Percentiles rank a stretch among this genome's conserved stretches.
Evolutionary conservation across 305 asterid genomes (phyloP).

Genomic region (Solanum chacoense): DNA sequence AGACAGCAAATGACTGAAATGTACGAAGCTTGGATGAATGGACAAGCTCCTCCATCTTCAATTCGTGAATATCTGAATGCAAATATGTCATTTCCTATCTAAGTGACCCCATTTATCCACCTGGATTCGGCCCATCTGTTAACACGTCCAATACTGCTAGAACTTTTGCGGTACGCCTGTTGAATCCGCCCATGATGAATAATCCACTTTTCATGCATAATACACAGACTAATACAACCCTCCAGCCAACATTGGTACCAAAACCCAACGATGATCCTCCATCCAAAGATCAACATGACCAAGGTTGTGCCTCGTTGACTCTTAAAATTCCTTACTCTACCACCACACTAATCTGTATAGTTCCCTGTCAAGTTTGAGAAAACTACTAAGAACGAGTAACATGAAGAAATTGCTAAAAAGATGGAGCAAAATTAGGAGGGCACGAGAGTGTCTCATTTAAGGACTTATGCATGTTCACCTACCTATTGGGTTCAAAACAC

Average conservation of each 20-base stretch:
- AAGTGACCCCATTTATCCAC: background rate
- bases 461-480: background rate
- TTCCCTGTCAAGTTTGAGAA: background rate
- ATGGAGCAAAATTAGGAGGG: background rate
- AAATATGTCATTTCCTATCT: background rate
- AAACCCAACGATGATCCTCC: background rate
- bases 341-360: background rate
- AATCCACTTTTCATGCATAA: background rate
- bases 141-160: background rate
- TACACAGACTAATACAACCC: background rate
- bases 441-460: background rate
- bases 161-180: background rate
- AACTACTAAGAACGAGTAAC: background rate
- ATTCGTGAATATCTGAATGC: background rate
- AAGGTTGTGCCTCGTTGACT: background rate
- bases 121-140: background rate
- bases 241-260: background rate
- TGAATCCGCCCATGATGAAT: background rate
- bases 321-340: background rate
- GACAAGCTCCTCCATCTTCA: background rate
- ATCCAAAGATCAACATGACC: background rate
- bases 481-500: background rate
- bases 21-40: background rate
- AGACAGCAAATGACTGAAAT: background rate
- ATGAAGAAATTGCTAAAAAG: background rate